These are phyloP conservation scores for Neonothopanus nambi DNA, from an alignment of 1,284 basidiomycete species.

Conservation along the genomic window DNA sequence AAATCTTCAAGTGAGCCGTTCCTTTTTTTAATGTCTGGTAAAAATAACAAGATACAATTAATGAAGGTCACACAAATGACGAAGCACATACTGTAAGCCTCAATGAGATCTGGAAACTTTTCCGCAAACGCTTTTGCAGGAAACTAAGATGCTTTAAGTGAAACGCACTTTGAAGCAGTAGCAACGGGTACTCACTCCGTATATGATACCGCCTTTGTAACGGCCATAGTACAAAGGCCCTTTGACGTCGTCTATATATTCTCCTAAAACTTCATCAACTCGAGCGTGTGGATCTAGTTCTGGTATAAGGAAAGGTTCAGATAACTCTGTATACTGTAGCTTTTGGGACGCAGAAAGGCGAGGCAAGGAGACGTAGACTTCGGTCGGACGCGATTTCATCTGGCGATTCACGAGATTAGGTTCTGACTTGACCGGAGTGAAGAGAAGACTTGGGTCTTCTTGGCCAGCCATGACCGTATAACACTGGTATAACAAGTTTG, in stretches of 20 bases:
- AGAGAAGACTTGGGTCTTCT: too few relatives aligned
- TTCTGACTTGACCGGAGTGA: too few relatives aligned
- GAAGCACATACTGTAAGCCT: conserved; percentile 55
- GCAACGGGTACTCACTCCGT: conserved; percentile 47
- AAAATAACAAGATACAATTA: too few relatives aligned
- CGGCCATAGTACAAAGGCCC: conserved; percentile 61
- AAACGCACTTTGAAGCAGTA: conserved; percentile 23
- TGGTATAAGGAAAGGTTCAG: conserved; percentile 33
- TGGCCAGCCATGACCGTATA: too few relatives aligned
- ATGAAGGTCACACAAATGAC: too few relatives aligned
- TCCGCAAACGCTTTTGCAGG: conserved; percentile 37
- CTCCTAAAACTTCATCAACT: conserved; percentile 59
- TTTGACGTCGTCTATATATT: conserved; percentile 39
- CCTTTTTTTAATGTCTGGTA: conserved; percentile 31
- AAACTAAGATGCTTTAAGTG: conserved; percentile 35
- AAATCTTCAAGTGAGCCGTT: conserved; percentile 48
- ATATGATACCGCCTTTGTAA: conserved; percentile 54
- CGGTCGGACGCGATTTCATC: neutral
- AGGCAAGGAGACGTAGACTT: conserved; percentile 26
- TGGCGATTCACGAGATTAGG: too few relatives aligned
- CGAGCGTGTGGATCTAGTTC: conserved; percentile 28
- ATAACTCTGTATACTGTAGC: conserved; percentile 38
- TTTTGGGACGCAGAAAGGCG: conserved; percentile 38
- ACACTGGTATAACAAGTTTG: too few relatives aligned
- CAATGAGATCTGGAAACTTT: conserved; percentile 46